Evolutionary conservation across 2,329 filamentous ascomycete species (phyloP).

Genomic region (Aspergillus aculeatinus): DNA sequence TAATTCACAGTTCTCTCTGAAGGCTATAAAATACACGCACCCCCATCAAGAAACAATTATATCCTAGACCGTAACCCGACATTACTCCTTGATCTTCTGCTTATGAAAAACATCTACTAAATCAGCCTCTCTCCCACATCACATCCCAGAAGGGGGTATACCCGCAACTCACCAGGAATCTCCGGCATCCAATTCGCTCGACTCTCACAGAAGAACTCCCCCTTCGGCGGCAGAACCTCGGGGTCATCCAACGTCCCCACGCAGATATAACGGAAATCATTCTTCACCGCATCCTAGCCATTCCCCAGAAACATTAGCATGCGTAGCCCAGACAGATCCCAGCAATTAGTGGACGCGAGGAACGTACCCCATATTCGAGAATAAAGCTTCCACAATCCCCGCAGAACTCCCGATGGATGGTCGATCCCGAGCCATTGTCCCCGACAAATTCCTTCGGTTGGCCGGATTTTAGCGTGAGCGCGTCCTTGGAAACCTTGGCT

Average conservation of each 20-base stretch:
- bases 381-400: slow-evolving; percentile 52
- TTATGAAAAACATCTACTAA: slow-evolving; percentile 48
- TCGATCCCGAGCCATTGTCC: slow-evolving; percentile 51
- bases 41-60: background rate
- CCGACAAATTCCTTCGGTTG: slow-evolving; percentile 47
- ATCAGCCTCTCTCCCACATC: slow-evolving; percentile 7
- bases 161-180: slow-evolving; percentile 42
- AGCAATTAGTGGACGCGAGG: background rate
- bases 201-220: slow-evolving; percentile 55
- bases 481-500: slow-evolving; percentile 49
- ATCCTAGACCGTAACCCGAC: background rate
- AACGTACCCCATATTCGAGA: slow-evolving; percentile 52
- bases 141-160: background rate
- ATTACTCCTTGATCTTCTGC: slow-evolving; percentile 45
- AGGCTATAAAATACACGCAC: background rate
- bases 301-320: background rate
- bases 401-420: slow-evolving; percentile 55
- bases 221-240: slow-evolving; percentile 52
- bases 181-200: slow-evolving; percentile 54
- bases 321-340: background rate
- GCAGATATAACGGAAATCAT: slow-evolving; percentile 44
- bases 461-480: slow-evolving; percentile 44
- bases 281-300: slow-evolving; percentile 32
- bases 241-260: slow-evolving; percentile 54
- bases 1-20: background rate